Evolutionary conservation across 2,329 filamentous ascomycete genomes (phyloP), one percentile per base, ranked within the genome.

Genomic region (Epichloe sylvatica): DNA sequence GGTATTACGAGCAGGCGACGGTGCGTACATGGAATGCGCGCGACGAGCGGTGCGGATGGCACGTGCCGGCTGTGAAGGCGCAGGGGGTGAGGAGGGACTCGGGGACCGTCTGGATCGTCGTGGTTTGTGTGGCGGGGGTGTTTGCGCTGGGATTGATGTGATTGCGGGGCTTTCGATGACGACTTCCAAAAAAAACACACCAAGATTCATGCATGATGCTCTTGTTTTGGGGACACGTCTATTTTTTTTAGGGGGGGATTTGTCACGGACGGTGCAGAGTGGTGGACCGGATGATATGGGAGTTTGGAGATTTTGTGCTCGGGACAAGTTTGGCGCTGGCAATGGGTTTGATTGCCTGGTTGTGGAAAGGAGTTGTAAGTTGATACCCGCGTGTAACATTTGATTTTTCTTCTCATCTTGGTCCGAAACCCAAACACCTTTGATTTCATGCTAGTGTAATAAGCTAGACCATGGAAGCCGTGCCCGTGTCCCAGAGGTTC

Each of bases 381-480:
- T 33, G 45, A 52, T 41, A 52, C 47, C 37, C 38, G 52, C 25
- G 25, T 30, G 7, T 8, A 3, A 21, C 19, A 6, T 23, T 21
- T 41, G 21, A 33, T 44, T 9, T 9, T 47, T 39, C 5, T 45
- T 9, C 25, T 34, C 12, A 36, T 50, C 19, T 61, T 64, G 63
- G 64, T 64, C 64, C 61, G 62, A 63, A 66, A 62, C 63, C 65
- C 63, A 67, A 66, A 68, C 64, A 67, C 64, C 66, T 60, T 67
- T 67, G 60, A 61, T 65, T 66, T 68, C 65, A 68, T 68, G 65
- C 65, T 66, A 65, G 62, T 64, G 63, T 65, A 64, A 63, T 52
- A 60, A 59, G 57, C 59, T 53, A 60, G 57, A 60, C 57, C 56
- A 54, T 62, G 57, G 62, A 58, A 57, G 57, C 54, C 54, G 55